phyloP scores from a whole-genome alignment of 495 filamentous ascomycete species.

The Haplographium delicatum region DNA sequence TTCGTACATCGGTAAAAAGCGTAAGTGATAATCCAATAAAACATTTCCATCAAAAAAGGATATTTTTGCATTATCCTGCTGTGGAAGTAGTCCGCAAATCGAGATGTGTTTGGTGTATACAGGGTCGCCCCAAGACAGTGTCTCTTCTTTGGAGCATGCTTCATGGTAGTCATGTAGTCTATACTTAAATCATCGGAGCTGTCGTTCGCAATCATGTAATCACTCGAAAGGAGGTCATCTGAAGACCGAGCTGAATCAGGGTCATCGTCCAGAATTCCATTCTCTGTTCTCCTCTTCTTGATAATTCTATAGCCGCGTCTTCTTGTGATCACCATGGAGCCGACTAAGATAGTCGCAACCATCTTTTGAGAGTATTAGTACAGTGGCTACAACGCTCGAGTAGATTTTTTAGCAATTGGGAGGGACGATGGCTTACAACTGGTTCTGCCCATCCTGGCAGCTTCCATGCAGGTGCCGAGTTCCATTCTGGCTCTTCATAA shows the following conservation, averaged over 20 bases:
- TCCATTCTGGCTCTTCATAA: conserved; percentile 28
- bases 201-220: conserved; percentile 24
- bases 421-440: conserved; percentile 37
- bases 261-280: conserved; percentile 32
- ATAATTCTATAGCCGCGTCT: conserved; percentile 44
- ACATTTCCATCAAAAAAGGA: conserved; percentile 66
- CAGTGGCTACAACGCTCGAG: too few species aligned
- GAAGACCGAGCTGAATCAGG: conserved; percentile 35
- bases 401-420: background rate
- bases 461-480: conserved; percentile 41
- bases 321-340: conserved; percentile 51
- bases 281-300: conserved; percentile 27
- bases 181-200: conserved; percentile 13
- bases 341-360: conserved; percentile 52
- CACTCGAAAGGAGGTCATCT: conserved; percentile 32
- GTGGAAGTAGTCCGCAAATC: conserved; percentile 50
- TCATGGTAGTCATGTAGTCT: conserved; percentile 25
- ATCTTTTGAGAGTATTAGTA: conserved; percentile 35
- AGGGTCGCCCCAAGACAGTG: conserved; percentile 41
- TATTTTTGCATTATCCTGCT: conserved; percentile 57
- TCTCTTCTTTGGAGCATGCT: conserved; percentile 41
- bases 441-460: conserved; percentile 54
- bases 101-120: conserved; percentile 52
- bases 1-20: conserved; percentile 47
- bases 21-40: conserved; percentile 65